Evolutionary conservation across 768 basidiomycete genomes (phyloP).

Genomic region (Tricholoma flavovirens): DNA sequence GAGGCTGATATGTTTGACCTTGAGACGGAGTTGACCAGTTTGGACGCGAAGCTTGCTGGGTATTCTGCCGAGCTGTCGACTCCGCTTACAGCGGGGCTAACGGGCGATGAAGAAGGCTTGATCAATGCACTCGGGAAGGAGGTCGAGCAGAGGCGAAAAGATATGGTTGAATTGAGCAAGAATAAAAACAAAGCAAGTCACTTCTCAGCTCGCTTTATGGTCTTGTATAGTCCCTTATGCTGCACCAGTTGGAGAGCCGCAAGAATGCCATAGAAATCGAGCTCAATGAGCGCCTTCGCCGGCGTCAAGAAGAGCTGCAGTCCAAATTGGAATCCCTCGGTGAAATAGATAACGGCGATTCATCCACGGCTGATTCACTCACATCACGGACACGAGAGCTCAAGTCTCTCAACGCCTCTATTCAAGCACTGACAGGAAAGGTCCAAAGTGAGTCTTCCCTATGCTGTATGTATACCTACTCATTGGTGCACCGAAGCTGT

Average conservation of each 20-base stretch:
- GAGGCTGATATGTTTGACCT: conserved; percentile 68
- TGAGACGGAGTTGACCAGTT: conserved; percentile 59
- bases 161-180: conserved; percentile 62
- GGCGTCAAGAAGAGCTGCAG: conserved; percentile 74
- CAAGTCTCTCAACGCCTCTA: conserved; percentile 55
- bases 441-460: conserved; percentile 44
- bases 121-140: conserved; percentile 69
- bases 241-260: conserved; percentile 55
- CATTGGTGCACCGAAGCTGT: conserved; percentile 37
- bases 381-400: conserved; percentile 68
- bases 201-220: not conserved
- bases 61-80: conserved; percentile 66
- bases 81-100: conserved; percentile 71
- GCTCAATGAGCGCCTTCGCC: conserved; percentile 80
- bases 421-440: conserved; percentile 57
- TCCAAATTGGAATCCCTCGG: conserved; percentile 72
- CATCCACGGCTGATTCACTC: conserved; percentile 58
- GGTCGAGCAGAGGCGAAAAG: conserved; percentile 68
- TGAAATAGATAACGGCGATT: conserved; percentile 50
- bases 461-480: not conserved
- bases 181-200: conserved; percentile 61
- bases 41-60: conserved; percentile 58
- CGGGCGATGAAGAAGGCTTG: conserved; percentile 59
- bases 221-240: not conserved
- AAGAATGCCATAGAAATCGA: conserved; percentile 90